Conservation (phyloP, 352 stramenopile species). For the Plasmopara muralis region DNA sequence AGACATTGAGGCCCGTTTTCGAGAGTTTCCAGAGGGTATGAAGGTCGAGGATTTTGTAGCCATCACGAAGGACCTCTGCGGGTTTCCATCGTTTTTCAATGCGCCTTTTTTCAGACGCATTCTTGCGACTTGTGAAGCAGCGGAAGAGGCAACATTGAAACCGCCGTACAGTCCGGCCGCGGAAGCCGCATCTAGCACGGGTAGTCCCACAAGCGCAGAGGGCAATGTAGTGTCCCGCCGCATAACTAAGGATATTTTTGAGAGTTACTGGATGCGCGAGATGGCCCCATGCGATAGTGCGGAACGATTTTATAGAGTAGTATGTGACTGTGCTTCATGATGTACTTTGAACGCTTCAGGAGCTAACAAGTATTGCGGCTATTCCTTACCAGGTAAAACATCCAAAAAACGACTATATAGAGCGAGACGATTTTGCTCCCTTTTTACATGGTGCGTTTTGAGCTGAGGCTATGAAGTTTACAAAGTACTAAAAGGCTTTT, state of each 20-base stretch:
- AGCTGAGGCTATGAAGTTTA: neutral
- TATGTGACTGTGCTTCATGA: slow-evolving; percentile 25
- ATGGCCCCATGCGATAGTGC: slow-evolving; percentile 93
- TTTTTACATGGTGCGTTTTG: slow-evolving; percentile 88
- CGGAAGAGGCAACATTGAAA: slow-evolving; percentile 22
- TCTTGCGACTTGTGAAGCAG: slow-evolving; percentile 19
- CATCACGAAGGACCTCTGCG: slow-evolving; percentile 96
- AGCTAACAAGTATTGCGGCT: slow-evolving; percentile 9
- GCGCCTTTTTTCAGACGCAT: slow-evolving; percentile 94
- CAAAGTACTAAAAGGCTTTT: slow-evolving; percentile 14
- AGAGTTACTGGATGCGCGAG: slow-evolving; percentile 91
- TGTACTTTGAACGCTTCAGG: neutral
- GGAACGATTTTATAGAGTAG: slow-evolving; percentile 97
- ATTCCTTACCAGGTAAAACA: slow-evolving; percentile 82
- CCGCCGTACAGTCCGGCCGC: slow-evolving; percentile 11
- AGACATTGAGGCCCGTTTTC: slow-evolving; percentile 76
- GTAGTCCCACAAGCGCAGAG: slow-evolving; percentile 24
- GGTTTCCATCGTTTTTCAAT: slow-evolving; percentile 99
- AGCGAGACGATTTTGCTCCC: slow-evolving; percentile 95
- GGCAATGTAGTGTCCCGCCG: slow-evolving; percentile 23
- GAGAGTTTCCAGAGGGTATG: slow-evolving; percentile 75
- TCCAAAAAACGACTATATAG: slow-evolving; percentile 83
- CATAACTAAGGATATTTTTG: slow-evolving; percentile 87
- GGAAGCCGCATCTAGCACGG: slow-evolving; percentile 4
- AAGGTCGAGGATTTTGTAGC: slow-evolving; percentile 87